Base-by-base conservation (phyloP, 176 grass and related monocot genomes). In the Raddia guianensis region DNA sequence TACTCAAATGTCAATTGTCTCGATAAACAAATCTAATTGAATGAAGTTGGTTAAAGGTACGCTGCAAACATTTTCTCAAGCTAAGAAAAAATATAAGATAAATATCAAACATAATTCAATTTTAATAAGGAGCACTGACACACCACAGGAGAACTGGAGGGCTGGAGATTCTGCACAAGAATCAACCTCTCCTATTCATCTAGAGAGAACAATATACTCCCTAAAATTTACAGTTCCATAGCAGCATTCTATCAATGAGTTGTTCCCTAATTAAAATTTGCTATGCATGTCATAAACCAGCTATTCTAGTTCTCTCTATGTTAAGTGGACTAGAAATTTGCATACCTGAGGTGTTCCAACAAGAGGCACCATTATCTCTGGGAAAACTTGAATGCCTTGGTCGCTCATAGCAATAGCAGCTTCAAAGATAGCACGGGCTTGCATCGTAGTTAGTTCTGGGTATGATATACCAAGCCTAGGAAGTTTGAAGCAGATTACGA, bases 281-380 rank as follows among this genome's bases (percentile, higher is more conserved):
- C 37, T 40, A 40, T 40, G 4, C 37, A 40, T 40, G 37, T 40
- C 37, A 40, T 40, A 40, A 40, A 40, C 3, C 37, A 40, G 37
- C 37, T 40, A 40, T 3, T 40, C 2, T 40, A 2, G 37, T 40
- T 40, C 2, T 40, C 27, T 40, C 3, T 67, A 53, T 53, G 37
- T 7, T 60, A 64, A 63, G 21, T 61, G 13, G 47, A 51, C 44
- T 46, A 37, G 3, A 83, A 77, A 50, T 45, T 62, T 53, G 48
- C 72, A 59, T 89, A 48, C 90, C 90, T 98, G 92, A 79, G 95
- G 95, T 81, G 95, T 98, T 82, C 95, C 95, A 77, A 95, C 82
- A 74, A 98, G 90, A 79, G 95, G 95, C 66, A 98, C 92, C 92
- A 98, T 98, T 63, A 95, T 98, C 79, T 98, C 95, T 48, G 92